A percentile compares a stretch with the other conserved stretches of the same genome.
phyloP scores from a whole-genome alignment of 78 protist species.

The Creolimax fragrantissima region DNA sequence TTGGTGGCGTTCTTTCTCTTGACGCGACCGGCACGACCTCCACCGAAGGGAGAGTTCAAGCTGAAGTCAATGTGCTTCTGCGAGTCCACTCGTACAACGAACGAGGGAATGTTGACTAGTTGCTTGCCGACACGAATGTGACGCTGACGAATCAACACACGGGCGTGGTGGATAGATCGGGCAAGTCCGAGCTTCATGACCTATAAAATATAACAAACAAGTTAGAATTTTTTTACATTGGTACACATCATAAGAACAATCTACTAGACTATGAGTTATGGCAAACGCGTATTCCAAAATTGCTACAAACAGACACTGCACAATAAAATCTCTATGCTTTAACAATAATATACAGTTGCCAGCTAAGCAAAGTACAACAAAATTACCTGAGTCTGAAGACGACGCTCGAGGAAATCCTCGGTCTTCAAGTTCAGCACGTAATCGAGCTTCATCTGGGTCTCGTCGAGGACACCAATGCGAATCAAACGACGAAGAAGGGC shows the following conservation, averaged over 20 bases:
- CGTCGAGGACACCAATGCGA: slow-evolving; percentile 91
- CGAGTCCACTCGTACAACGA: slow-evolving; percentile 93
- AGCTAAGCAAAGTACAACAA: too few relatives aligned
- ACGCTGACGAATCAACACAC: slow-evolving; percentile 95
- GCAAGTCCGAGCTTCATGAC: slow-evolving; percentile 90
- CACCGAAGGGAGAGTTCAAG: slow-evolving; percentile 74
- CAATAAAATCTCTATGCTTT: too few relatives aligned
- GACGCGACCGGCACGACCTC: slow-evolving; percentile 91
- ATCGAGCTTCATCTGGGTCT: slow-evolving; percentile 88
- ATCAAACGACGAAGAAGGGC: slow-evolving; percentile 91
- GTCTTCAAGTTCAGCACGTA: slow-evolving; percentile 91
- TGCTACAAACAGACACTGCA: too few relatives aligned
- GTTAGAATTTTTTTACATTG: too few relatives aligned
- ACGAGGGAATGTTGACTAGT: slow-evolving; percentile 95
- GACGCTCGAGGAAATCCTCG: slow-evolving; percentile 94
- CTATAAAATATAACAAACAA: background rate
- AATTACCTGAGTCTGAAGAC: slow-evolving; percentile 96
- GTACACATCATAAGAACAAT: too few relatives aligned
- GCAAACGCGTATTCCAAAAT: too few relatives aligned
- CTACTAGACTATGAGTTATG: too few relatives aligned
- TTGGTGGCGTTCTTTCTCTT: slow-evolving; percentile 64
- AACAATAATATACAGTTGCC: too few relatives aligned
- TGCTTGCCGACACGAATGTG: slow-evolving; percentile 99
- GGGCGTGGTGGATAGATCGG: slow-evolving; percentile 98
- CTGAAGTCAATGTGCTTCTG: slow-evolving; percentile 93